A percentile compares a stretch with the other conserved stretches of the same genome.
phyloP scores from a whole-genome alignment of 1,139 yeast genomes.

The Magnusiomyces sp. region DNA sequence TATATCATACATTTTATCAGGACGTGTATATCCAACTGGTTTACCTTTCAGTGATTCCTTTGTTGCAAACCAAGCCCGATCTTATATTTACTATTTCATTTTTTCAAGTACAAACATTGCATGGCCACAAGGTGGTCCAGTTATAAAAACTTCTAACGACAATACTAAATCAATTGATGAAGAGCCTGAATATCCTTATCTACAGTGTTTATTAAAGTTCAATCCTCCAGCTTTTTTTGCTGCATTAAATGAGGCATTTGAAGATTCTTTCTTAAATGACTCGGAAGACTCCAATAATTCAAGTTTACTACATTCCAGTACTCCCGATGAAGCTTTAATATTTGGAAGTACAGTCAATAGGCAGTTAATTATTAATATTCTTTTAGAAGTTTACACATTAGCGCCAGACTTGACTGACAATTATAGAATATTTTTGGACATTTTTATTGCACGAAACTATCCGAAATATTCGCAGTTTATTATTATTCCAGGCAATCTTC shows the following conservation, averaged over 20 bases:
- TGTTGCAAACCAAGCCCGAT: constrained; percentile 35
- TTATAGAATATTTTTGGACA: constrained; percentile 38
- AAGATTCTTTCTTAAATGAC: constrained; percentile 54
- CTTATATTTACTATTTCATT: constrained; percentile 43
- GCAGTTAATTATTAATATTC: constrained; percentile 58
- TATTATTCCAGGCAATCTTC: constrained; percentile 51
- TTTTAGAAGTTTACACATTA: constrained; percentile 41
- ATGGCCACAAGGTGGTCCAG: constrained; percentile 38
- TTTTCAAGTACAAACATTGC: constrained; percentile 43
- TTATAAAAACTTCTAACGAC: constrained; percentile 18
- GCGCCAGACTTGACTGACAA: constrained; percentile 24
- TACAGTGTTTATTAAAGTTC: constrained; percentile 41
- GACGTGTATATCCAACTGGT: constrained; percentile 72
- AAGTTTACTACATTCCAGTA: background rate
- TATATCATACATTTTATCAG: constrained; percentile 61
- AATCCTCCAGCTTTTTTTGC: constrained; percentile 53
- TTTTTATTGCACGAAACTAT: constrained; percentile 66
- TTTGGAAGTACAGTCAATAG: constrained; percentile 39
- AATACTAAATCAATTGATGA: constrained; percentile 1
- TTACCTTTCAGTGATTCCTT: constrained; percentile 15
- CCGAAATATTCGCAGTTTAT: constrained; percentile 77
- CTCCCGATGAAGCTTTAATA: constrained; percentile 21
- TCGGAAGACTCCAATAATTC: constrained; percentile 16
- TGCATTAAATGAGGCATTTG: constrained; percentile 69
- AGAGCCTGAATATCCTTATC: constrained; percentile 51